phyloP scores from a whole-genome alignment of 352 stramenopile species.

The Globisporangium yorkense region DNA sequence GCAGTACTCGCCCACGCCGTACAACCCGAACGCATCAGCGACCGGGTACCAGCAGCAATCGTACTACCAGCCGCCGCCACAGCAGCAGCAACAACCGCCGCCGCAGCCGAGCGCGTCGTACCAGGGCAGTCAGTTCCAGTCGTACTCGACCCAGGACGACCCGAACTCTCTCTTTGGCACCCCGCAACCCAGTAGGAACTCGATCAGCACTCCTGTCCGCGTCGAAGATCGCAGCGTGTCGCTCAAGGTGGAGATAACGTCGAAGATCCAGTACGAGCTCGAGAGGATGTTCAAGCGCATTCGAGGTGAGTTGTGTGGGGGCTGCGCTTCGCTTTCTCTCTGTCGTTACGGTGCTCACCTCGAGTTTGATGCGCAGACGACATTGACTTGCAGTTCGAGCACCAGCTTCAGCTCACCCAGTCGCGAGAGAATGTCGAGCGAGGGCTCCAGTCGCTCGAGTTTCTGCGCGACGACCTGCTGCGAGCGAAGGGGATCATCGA shows the following conservation, averaged over 20 bases:
- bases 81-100: background rate
- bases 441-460: constrained; percentile 68
- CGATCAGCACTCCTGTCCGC: constrained; percentile 1
- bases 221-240: constrained; percentile 39
- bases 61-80: constrained; percentile 14
- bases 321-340: background rate
- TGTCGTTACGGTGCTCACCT: background rate
- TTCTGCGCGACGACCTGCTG: constrained; percentile 60
- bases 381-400: constrained; percentile 84
- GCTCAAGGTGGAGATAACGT: constrained; percentile 68
- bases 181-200: background rate
- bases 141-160: constrained; percentile 12
- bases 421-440: constrained; percentile 71
- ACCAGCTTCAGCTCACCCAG: constrained; percentile 77
- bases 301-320: constrained; percentile 26
- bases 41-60: constrained; percentile 16
- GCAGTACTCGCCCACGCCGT: constrained; percentile 26
- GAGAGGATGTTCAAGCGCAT: constrained; percentile 78
- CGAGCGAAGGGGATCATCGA: constrained; percentile 47
- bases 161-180: constrained; percentile 42
- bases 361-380: constrained; percentile 28
- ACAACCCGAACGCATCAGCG: constrained; percentile 20
- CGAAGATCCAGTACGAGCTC: constrained; percentile 75
- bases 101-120: constrained; percentile 1
- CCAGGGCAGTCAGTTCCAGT: constrained; percentile 20